Base-by-base conservation (phyloP, 768 basidiomycete genomes). In the Pholiota conissans region DNA sequence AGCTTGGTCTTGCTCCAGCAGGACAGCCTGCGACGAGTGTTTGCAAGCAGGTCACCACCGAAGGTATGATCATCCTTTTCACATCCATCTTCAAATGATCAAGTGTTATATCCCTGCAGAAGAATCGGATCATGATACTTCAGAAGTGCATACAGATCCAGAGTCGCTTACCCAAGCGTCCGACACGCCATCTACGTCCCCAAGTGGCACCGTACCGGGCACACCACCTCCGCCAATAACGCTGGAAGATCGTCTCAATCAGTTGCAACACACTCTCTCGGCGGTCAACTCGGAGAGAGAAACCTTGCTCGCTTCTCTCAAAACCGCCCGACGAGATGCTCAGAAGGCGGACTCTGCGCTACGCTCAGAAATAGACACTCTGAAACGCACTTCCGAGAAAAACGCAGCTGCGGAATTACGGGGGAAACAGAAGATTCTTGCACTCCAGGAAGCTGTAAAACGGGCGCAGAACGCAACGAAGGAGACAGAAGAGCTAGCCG, bases 371-470 rank as follows among this genome's bases (percentile, higher is more conserved):
- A 93, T 96, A 42, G 91, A 95, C 32, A 80, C 83, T 0, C 79
- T 95, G 52, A 92, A 90, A 69, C 84, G 91, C 3, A 84, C 91
- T 1, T 87, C 88, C 3, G 94, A 96, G 64, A 93, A 93, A 64
- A 83, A 89, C 55, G 74, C 82, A 0, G 79, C 84, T 0, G 80
- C 83, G 2, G 95, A 98, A 68, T 78, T 84, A 22, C 83, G 93
- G n/a, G 85, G 88, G 9, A 85, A 86, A 42, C 94, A 96, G 69
- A 95, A 93, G 63, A 84, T 89, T 9, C 79, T 94, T 10, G 91
- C 95, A 0, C 74, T 96, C 35, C 93, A 95, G 68, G 93, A 96
- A 66, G 90, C 93, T 2, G 86, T 89, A 11, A 93, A 91, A 66
- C 86, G 91, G 53, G 86, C 90, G 9, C 84, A 83, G 61, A 80